These are phyloP conservation scores for Paramecium caudatum DNA, from an alignment of 73 alveolate species.

Conservation along the genomic window DNA sequence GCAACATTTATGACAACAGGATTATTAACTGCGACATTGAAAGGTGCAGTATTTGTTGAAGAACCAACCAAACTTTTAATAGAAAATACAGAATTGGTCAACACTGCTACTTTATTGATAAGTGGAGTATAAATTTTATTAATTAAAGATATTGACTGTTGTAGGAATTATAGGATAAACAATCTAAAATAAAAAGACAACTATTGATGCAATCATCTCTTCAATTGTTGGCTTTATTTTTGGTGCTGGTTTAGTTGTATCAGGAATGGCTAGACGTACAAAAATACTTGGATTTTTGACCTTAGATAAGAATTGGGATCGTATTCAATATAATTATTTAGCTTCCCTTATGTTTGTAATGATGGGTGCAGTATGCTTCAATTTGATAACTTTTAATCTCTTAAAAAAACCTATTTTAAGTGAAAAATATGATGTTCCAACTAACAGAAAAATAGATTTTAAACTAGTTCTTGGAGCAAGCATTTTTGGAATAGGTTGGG, in stretches of 20 bases:
- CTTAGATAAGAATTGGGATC: slow-evolving; percentile 93
- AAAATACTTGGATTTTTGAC: slow-evolving; percentile 91
- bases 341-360: slow-evolving; percentile 93
- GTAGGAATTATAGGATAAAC: slow-evolving; percentile 36
- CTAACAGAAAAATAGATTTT: slow-evolving; percentile 82
- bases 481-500: slow-evolving; percentile 99
- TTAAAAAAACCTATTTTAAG: slow-evolving; percentile 81
- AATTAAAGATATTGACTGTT: neutral
- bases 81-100: neutral
- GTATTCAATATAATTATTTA: slow-evolving; percentile 86
- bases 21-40: slow-evolving; percentile 83
- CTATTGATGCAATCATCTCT: slow-evolving; percentile 27
- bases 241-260: slow-evolving; percentile 90
- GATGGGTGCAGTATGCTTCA: slow-evolving; percentile 93
- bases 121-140: neutral
- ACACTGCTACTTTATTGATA: neutral
- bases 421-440: slow-evolving; percentile 82
- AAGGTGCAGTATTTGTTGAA: neutral
- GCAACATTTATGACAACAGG: slow-evolving; percentile 93
- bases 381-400: slow-evolving; percentile 89
- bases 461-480: slow-evolving; percentile 93
- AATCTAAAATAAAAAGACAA: neutral
- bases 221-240: slow-evolving; percentile 77
- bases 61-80: neutral
- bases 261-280: slow-evolving; percentile 95